Conservation (phyloP, 2,329 filamentous ascomycete genomes). For the Diplodia seriata region DNA sequence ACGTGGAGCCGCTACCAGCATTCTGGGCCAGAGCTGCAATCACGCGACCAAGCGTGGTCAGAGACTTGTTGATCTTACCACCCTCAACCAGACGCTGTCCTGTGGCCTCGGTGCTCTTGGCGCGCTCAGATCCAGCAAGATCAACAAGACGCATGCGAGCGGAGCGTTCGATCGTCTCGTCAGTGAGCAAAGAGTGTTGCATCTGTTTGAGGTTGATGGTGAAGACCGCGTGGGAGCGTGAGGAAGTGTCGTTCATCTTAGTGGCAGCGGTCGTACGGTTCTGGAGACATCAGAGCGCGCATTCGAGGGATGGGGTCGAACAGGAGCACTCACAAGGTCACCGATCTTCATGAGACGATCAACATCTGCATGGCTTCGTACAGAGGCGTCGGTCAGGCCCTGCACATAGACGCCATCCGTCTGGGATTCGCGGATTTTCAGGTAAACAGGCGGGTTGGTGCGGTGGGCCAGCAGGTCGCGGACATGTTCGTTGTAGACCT, state of each 20-base stretch:
- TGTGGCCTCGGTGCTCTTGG: constrained; percentile 94
- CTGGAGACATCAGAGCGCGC: constrained; percentile 36
- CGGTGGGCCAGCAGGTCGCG: constrained; percentile 87
- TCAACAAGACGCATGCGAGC: constrained; percentile 95
- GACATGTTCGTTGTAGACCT: constrained; percentile 99
- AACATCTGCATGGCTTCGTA: constrained; percentile 85
- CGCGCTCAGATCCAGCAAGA: constrained; percentile 90
- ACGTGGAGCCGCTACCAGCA: neutral
- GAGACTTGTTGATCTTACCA: constrained; percentile 98
- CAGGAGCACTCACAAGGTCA: constrained; percentile 61
- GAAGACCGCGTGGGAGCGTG: constrained; percentile 95
- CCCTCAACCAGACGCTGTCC: constrained; percentile 90
- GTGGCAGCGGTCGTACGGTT: constrained; percentile 91
- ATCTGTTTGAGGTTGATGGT: constrained; percentile 99
- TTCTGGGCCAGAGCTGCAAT: constrained; percentile 79
- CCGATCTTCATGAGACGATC: constrained; percentile 89
- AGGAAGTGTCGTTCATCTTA: constrained; percentile 99
- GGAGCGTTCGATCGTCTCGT: constrained; percentile 94
- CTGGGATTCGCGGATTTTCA: constrained; percentile 96
- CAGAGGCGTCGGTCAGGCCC: constrained; percentile 90
- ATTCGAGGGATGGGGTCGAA: neutral
- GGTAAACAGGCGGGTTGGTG: constrained; percentile 82
- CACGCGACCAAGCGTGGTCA: constrained; percentile 92
- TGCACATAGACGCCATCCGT: constrained; percentile 97
- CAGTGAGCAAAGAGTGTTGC: constrained; percentile 94